These are phyloP conservation scores for Podospora pseudocomata DNA, from an alignment of 495 filamentous ascomycete species.

Conservation along the genomic window DNA sequence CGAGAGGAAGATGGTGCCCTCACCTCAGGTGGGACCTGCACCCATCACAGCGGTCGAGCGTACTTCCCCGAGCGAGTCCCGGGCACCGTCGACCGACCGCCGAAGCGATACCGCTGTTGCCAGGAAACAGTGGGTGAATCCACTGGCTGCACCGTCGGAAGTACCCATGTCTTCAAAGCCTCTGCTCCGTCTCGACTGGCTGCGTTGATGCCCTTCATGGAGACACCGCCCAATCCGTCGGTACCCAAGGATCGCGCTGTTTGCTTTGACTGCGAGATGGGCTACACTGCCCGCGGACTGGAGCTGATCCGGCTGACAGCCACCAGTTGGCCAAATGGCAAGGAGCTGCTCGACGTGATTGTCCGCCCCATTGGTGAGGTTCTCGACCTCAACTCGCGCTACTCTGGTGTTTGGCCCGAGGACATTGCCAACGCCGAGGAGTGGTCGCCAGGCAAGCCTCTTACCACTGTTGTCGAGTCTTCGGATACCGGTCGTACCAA, in stretches of 20 bases:
- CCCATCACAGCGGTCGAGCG: conserved; percentile 67
- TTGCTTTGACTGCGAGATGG: conserved; percentile 96
- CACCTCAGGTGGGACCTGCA: conserved; percentile 70
- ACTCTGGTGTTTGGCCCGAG: conserved; percentile 75
- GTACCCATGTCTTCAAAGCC: conserved; percentile 85
- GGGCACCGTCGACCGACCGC: conserved; percentile 43
- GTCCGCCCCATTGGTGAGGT: conserved; percentile 81
- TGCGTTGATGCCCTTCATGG: conserved; percentile 69
- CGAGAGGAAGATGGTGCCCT: conserved; percentile 75
- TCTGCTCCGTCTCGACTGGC: conserved; percentile 72
- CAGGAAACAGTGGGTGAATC: conserved; percentile 63
- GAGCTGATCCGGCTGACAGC: conserved; percentile 88
- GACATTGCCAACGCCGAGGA: conserved; percentile 66
- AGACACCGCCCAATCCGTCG: conserved; percentile 62
- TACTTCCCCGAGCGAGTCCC: conserved; percentile 46
- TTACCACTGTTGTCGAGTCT: conserved; percentile 8
- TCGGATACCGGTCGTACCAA: not conserved
- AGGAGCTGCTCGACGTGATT: conserved; percentile 73
- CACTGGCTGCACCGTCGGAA: conserved; percentile 63
- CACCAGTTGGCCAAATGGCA: conserved; percentile 76
- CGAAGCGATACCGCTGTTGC: conserved; percentile 75
- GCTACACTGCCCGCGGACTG: conserved; percentile 79
- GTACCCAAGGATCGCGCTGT: conserved; percentile 50
- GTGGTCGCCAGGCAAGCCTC: conserved; percentile 39
- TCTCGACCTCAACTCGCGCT: conserved; percentile 85